A percentile compares a stretch with the other conserved stretches of the same genome.
phyloP scores from a whole-genome alignment of 176 grass and related monocot genomes.

The Ananas comosus region DNA sequence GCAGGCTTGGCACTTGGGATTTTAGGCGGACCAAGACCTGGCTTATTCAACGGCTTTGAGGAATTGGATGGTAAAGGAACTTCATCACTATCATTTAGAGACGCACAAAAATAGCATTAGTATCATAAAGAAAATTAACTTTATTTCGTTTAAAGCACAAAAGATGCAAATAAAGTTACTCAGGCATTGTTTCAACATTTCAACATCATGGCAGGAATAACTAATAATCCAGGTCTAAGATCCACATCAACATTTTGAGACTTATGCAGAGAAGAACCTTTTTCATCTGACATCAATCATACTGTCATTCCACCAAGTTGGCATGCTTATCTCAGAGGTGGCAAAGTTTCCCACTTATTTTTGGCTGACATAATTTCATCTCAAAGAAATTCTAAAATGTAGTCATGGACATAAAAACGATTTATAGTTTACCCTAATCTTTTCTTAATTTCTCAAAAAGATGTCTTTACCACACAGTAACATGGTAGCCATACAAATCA shows the following conservation, averaged over 20 bases:
- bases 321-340: too few relatives aligned
- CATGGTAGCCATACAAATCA: conserved; percentile 4
- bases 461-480: background rate
- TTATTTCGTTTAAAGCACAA: background rate
- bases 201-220: too few relatives aligned
- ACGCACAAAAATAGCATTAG: conserved; percentile 10
- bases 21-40: conserved; percentile 20
- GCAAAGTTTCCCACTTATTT: too few relatives aligned
- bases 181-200: background rate
- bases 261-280: too few relatives aligned
- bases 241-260: too few relatives aligned
- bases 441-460: background rate
- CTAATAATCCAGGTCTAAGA: too few relatives aligned
- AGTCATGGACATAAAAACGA: background rate
- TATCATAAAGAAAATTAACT: background rate
- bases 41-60: conserved; percentile 5
- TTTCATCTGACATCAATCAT: too few relatives aligned
- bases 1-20: conserved; percentile 31
- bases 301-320: too few relatives aligned
- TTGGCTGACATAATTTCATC: too few relatives aligned
- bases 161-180: background rate
- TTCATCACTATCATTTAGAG: conserved; percentile 25
- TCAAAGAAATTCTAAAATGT: background rate
- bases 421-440: background rate
- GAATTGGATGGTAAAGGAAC: conserved; percentile 19